Base-by-base conservation (phyloP, 2,329 filamentous ascomycete genomes). In the Rosellinia necatrix region DNA sequence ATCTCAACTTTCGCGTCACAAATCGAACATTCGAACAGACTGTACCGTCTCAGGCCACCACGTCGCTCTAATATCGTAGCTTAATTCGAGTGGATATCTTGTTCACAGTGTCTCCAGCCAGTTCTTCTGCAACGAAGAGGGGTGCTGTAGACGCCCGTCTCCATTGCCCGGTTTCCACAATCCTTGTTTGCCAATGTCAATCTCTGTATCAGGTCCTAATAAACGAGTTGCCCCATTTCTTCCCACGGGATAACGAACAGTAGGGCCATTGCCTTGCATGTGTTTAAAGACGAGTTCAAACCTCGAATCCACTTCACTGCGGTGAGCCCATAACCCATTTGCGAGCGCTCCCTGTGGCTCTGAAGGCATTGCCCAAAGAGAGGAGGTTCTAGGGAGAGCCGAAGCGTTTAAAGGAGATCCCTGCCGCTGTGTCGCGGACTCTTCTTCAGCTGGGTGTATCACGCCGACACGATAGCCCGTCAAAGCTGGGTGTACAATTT, bases 101-200 rank as follows among this genome's bases (percentile, higher is more conserved):
- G 32, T 66, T 65, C 50, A 57, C 62, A 19, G 57, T 61, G 41
- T 63, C 62, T 68, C 63, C 12, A 68, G 30, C 67, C 67, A 68
- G 37, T 68, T 62, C 34, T 61, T 66, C 25, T 60, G 38, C 15
- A 38, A 30, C 22, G 15, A 42, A 24, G 53, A 60, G 24, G 53
- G 41, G 10, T 58, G 58, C 4, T 27, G 29, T 13, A 38, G n/a
- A 13, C 38, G 25, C 15, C n/a, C 41, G 9, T 25, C 25, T 15
- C 22, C 42, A 13, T 17, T 38, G 4, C 38, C 15, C 30, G 55
- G 65, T 21, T 55, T 65, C 69, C 69, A 71, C 44, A 69, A 52
- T 24, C 61, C 55, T 41, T 68, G 64, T 12, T 46, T 43, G 32
- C 42, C 34, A 21, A 66, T 61, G 42, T 53, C 52, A 34, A 25